Conservation (phyloP, 2,329 filamentous ascomycete genomes). For the Huntiella abstrusa region DNA sequence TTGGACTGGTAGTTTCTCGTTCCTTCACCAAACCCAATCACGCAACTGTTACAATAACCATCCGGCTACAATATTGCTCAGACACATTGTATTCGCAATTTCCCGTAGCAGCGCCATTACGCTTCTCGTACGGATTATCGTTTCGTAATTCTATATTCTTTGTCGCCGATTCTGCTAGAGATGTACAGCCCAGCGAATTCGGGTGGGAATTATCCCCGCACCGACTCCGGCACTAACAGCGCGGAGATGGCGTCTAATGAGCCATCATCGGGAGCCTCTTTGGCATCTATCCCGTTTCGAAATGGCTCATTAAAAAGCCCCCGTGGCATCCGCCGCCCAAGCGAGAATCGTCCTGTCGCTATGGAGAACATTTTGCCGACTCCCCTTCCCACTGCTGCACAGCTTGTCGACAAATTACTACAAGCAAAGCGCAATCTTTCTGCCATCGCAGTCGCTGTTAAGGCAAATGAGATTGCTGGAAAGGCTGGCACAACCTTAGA, state of each 20-base stretch:
- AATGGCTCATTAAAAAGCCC: conserved; percentile 9
- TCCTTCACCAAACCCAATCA: too few species aligned
- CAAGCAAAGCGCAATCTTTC: conserved; percentile 74
- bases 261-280: neutral
- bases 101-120: too few species aligned
- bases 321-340: neutral
- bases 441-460: conserved; percentile 64
- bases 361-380: too few species aligned
- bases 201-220: neutral
- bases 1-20: too few species aligned
- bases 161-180: neutral
- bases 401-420: conserved; percentile 66
- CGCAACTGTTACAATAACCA: too few species aligned
- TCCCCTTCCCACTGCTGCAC: conserved; percentile 14
- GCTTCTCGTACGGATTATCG: too few species aligned
- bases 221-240: too few species aligned
- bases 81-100: too few species aligned
- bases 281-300: conserved; percentile 3
- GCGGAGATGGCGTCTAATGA: neutral
- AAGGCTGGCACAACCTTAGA: conserved; percentile 58
- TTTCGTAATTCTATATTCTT: neutral
- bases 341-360: too few species aligned
- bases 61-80: too few species aligned
- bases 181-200: conserved; percentile 1
- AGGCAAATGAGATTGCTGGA: conserved; percentile 71